Evolutionary conservation across 2,329 filamentous ascomycete species (phyloP).

Genomic region (Sclerotinia nivalis): DNA sequence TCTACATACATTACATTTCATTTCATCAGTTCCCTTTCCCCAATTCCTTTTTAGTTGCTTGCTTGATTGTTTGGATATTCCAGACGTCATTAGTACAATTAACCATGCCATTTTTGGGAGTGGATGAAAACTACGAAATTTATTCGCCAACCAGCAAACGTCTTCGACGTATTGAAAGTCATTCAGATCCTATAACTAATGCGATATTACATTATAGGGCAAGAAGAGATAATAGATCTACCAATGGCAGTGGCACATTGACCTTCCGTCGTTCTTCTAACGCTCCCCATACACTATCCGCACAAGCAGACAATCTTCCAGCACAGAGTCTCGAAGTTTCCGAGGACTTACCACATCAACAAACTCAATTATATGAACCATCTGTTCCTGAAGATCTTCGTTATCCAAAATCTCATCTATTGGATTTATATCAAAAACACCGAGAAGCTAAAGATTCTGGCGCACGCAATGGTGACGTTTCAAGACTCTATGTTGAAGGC

Average conservation of each 20-base stretch:
- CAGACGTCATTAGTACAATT: neutral
- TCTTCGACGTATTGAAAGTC: neutral
- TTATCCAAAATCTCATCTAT: conserved; percentile 56
- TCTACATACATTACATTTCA: neutral
- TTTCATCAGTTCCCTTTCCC: neutral
- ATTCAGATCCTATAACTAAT: neutral
- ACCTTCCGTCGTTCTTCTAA: conserved; percentile 66
- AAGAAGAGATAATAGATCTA: conserved; percentile 57
- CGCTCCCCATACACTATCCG: conserved; percentile 48
- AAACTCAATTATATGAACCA: conserved; percentile 47
- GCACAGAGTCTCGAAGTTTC: conserved; percentile 32
- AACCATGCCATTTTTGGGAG: neutral
- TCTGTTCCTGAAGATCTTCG: conserved; percentile 38
- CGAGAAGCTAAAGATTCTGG: conserved; percentile 44
- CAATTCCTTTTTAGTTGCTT: neutral
- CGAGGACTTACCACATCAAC: conserved; percentile 35
- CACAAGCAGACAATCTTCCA: conserved; percentile 33
- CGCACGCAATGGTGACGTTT: conserved; percentile 59
- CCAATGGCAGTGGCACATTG: conserved; percentile 53
- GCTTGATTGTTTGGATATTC: neutral
- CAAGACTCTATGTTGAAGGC: conserved; percentile 68
- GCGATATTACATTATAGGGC: conserved; percentile 47
- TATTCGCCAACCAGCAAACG: neutral
- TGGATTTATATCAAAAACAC: conserved; percentile 68
- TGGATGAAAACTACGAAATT: neutral